Evolutionary conservation across 306 rosid genomes (phyloP), one percentile per base, ranked within the genome.

Genomic region (Malus orientalis): DNA sequence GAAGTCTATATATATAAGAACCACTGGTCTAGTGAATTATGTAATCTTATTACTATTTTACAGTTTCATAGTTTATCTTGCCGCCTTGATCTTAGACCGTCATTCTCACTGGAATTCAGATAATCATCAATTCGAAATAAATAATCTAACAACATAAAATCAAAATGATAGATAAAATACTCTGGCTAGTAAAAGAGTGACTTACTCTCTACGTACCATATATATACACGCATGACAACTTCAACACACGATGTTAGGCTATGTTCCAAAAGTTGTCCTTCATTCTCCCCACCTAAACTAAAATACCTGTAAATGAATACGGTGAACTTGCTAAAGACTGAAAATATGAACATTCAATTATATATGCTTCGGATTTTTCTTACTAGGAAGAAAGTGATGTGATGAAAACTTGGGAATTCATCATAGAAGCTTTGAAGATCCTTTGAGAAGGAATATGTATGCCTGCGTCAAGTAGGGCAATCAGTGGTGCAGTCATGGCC

Each of bases 361-460:
- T 36, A 8, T 36, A 25, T 12, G 11, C 27, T 4, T 59, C 22
- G 65, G 16, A 45, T 55, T 38, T 73, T 57, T 73, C 76, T 36
- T 73, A 73, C 55, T 33, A 73, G 76, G 76, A 13, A 32, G 33
- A 64, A 57, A 22, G 51, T 36, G 36, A 36, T 72, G n/a, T 72
- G 57, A 25, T 73, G 68, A 11, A 11, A 23, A 38, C 22, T 36
- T 33, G 55, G 57, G 67, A 8, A 22, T 40, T 42, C 68, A 9
- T 23, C 19, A 23, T 36, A 67, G 38, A 54, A 59, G 62, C 40
- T 40, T 30, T 23, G 23, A 57, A 38, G 67, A 40, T 51, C n/a
- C 14, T 58, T 23, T 32, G 64, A 51, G 36, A 25, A 20, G 42
- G 66, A 29, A 72, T 72, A 27, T 54, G 19, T 42, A 57, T 73